phyloP scores from a whole-genome alignment of 225 moss, liverwort and hornwort genomes.

The Sphagnum tenellum region DNA sequence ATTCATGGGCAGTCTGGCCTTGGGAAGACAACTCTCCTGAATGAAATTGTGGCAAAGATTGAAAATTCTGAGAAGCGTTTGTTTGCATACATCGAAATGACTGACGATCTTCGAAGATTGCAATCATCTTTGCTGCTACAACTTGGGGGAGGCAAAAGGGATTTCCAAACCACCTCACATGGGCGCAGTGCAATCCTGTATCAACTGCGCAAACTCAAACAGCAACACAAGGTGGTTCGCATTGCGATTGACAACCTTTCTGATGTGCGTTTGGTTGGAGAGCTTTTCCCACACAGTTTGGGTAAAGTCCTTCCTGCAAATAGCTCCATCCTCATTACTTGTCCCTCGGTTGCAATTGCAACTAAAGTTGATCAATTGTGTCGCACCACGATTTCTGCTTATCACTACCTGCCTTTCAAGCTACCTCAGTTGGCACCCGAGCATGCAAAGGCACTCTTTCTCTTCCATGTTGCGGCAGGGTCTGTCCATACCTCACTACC shows the following conservation, averaged over 20 bases:
- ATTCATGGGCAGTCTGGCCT: conserved; percentile 83
- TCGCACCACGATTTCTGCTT: conserved; percentile 61
- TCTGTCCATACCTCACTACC: conserved; percentile 42
- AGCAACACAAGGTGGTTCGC: conserved; percentile 73
- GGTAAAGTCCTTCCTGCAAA: conserved; percentile 79
- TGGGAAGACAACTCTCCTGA: conserved; percentile 79
- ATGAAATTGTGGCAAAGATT: conserved; percentile 71
- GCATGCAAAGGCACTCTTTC: conserved; percentile 87
- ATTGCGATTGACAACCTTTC: conserved; percentile 90
- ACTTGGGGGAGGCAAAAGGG: conserved; percentile 86
- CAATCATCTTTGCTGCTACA: conserved; percentile 85
- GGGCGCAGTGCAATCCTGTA: conserved; percentile 82
- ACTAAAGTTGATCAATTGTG: conserved; percentile 81
- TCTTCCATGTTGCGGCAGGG: conserved; percentile 63
- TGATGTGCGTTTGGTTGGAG: conserved; percentile 76
- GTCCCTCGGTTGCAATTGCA: conserved; percentile 73
- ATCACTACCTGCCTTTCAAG: conserved; percentile 73
- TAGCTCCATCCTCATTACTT: conserved; percentile 72
- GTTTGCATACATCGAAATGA: conserved; percentile 84
- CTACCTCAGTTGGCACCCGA: conserved; percentile 60
- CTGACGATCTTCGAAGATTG: conserved; percentile 72
- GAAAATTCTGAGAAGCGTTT: conserved; percentile 73
- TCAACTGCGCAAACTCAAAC: conserved; percentile 79
- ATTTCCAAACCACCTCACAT: conserved; percentile 71
- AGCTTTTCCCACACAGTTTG: conserved; percentile 84